Evolutionary conservation across 495 filamentous ascomycete genomes (phyloP).

Genomic region (Parachaetomium inaequale): DNA sequence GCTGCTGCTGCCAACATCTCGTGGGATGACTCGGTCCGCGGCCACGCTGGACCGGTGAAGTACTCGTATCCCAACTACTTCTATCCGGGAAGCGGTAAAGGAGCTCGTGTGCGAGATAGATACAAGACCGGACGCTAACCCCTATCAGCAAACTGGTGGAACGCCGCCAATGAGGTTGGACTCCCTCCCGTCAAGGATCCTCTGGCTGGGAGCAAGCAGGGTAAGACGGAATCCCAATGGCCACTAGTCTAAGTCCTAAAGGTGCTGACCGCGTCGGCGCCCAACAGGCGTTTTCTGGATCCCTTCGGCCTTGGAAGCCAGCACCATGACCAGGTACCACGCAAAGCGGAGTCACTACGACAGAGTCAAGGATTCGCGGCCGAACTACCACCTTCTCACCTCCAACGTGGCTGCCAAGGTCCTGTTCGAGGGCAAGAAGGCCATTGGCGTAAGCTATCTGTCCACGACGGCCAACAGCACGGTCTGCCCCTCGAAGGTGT

Average conservation of each 20-base stretch:
- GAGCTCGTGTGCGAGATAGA: not conserved
- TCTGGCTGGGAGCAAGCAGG: constrained; percentile 32
- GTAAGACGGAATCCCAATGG: constrained; percentile 6
- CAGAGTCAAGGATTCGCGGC: constrained; percentile 31
- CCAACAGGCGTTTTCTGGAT: constrained; percentile 34
- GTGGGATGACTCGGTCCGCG: constrained; percentile 39
- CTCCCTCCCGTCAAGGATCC: constrained; percentile 37
- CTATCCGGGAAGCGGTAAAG: constrained; percentile 31
- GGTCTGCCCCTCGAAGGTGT: constrained; percentile 19
- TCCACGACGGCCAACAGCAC: constrained; percentile 20
- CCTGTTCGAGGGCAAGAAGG: constrained; percentile 37
- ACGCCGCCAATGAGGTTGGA: constrained; percentile 29
- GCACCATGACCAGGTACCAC: constrained; percentile 37
- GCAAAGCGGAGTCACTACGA: constrained; percentile 40
- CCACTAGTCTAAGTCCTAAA: not conserved
- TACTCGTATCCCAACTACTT: constrained; percentile 42
- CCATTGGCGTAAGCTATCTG: constrained; percentile 30
- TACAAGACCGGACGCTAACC: not conserved
- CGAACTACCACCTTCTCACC: constrained; percentile 46
- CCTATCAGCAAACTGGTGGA: constrained; percentile 32
- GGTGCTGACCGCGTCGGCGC: not conserved
- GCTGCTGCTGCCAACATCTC: constrained; percentile 36
- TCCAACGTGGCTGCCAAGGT: constrained; percentile 46
- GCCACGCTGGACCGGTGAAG: constrained; percentile 38
- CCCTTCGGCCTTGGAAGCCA: constrained; percentile 40